These are phyloP conservation scores for Aspergillus eucalypticola DNA, from an alignment of 2,329 filamentous ascomycete species.

Conservation along the genomic window DNA sequence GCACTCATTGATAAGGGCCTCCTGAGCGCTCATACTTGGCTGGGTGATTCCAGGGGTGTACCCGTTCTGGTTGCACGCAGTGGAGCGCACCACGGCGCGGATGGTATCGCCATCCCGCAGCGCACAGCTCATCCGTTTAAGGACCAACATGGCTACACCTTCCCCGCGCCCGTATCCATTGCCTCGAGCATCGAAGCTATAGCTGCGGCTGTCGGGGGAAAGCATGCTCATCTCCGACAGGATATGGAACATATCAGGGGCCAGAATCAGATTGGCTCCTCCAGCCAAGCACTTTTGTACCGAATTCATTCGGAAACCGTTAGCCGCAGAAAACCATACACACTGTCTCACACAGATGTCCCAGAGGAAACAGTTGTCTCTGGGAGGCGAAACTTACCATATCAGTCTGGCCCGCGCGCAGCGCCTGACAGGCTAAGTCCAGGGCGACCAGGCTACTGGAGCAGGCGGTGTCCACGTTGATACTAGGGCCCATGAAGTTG, in stretches of 20 bases:
- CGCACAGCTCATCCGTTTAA: too few species aligned
- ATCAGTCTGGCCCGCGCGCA: not conserved
- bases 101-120: not conserved
- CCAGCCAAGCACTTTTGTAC: not conserved
- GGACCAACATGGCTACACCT: constrained; percentile 23
- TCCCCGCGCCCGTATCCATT: constrained; percentile 38
- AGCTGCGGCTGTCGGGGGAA: constrained; percentile 29
- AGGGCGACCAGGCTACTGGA: constrained; percentile 1
- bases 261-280: not conserved
- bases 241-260: not conserved
- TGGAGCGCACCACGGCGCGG: not conserved
- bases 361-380: too few species aligned
- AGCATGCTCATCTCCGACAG: constrained; percentile 24
- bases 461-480: constrained; percentile 1
- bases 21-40: not conserved
- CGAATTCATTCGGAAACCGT: not conserved
- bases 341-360: too few species aligned
- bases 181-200: constrained; percentile 29
- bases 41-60: not conserved
- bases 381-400: not conserved
- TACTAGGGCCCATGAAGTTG: not conserved
- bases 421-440: not conserved
- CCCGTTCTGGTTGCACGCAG: not conserved
- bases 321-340: too few species aligned
- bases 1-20: not conserved